Evolutionary conservation across 805 yeast genomes (phyloP).

Genomic region (Metschnikowia lochheadii): DNA sequence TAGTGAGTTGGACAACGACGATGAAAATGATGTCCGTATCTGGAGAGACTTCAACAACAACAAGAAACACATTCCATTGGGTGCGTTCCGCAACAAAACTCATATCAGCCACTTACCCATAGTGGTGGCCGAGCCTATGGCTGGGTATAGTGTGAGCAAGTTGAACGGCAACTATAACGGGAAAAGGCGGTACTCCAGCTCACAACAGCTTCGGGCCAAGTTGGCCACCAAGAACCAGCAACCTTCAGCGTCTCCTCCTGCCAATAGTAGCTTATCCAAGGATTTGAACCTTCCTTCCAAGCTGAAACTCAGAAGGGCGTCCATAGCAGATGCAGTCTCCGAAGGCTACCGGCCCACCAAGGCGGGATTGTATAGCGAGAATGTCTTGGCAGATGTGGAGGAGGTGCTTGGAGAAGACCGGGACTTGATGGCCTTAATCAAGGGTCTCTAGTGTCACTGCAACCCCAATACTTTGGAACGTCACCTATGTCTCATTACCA

Average conservation of each 20-base stretch:
- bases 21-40: conserved; percentile 50
- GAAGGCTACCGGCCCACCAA: conserved; percentile 75
- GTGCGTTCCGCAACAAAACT: conserved; percentile 81
- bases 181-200: conserved; percentile 11
- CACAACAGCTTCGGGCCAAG: conserved; percentile 12
- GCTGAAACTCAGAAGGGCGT: conserved; percentile 53
- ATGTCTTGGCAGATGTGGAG: conserved; percentile 69
- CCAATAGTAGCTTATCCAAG: conserved; percentile 8
- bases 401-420: conserved; percentile 55
- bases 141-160: conserved; percentile 26
- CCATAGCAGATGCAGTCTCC: conserved; percentile 68
- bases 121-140: conserved; percentile 23
- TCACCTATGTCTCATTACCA: too few relatives aligned
- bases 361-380: conserved; percentile 73
- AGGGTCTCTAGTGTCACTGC: conserved; percentile 16
- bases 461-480: too few relatives aligned
- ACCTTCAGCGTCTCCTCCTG: conserved; percentile 2
- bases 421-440: conserved; percentile 42
- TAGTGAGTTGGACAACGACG: conserved; percentile 76
- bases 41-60: conserved; percentile 44
- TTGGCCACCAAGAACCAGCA: conserved; percentile 12
- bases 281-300: conserved; percentile 23
- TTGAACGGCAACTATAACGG: conserved; percentile 24
- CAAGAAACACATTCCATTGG: conserved; percentile 62
- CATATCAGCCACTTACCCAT: conserved; percentile 22